These are phyloP conservation scores for Nowakowskiella sp. DNA, from an alignment of 192 early-diverging fungal genomes.

Conservation along the genomic window DNA sequence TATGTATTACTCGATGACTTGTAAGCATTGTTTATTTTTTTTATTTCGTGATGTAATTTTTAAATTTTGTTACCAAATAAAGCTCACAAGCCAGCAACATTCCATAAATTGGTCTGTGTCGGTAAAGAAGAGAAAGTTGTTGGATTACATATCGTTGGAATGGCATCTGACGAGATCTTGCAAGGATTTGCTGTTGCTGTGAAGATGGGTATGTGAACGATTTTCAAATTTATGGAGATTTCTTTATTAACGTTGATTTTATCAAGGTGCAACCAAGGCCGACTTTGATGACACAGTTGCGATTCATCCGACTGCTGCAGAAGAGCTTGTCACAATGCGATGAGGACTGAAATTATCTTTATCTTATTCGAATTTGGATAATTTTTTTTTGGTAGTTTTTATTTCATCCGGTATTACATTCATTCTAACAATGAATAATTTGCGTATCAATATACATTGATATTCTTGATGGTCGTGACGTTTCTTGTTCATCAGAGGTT, in stretches of 20 bases:
- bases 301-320: conserved; percentile 93
- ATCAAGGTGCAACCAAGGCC: conserved; percentile 75
- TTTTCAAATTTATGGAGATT: conserved; percentile 6
- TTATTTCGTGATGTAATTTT: conserved; percentile 44
- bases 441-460: too few relatives aligned
- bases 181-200: conserved; percentile 96
- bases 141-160: conserved; percentile 88
- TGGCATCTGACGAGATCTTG: conserved; percentile 71
- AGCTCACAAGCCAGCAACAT: conserved; percentile 76
- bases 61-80: conserved; percentile 47
- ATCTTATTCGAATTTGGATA: too few relatives aligned
- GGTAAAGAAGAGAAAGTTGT: conserved; percentile 93
- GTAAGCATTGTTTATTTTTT: conserved; percentile 4
- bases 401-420: too few relatives aligned
- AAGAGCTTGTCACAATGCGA: conserved; percentile 83
- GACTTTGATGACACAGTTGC: conserved; percentile 94
- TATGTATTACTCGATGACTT: conserved; percentile 66
- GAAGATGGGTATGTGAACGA: conserved; percentile 69
- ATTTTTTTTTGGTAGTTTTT: too few relatives aligned
- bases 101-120: conserved; percentile 84
- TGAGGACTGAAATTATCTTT: conserved; percentile 11
- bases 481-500: too few relatives aligned
- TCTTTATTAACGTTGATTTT: not conserved
- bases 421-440: too few relatives aligned
- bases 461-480: too few relatives aligned